Percentiles rank a stretch among this genome's conserved stretches.
phyloP scores from a whole-genome alignment of 805 yeast genomes.

The Candida michaelii region DNA sequence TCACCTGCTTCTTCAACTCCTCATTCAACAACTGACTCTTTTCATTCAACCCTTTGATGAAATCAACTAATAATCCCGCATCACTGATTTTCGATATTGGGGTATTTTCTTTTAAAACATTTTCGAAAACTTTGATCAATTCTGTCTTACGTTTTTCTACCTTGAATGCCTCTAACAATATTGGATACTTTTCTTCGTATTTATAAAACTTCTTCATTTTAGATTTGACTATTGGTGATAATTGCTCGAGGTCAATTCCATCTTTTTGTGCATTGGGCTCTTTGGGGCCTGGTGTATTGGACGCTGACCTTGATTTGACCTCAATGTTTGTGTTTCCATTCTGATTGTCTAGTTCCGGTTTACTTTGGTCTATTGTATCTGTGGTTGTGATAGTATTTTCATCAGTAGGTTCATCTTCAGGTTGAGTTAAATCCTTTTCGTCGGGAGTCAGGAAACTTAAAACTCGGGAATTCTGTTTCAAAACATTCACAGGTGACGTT shows the following conservation, averaged over 20 bases:
- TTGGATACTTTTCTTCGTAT: slow-evolving; percentile 89
- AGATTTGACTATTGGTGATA: slow-evolving; percentile 58
- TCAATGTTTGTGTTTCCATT: too few species aligned
- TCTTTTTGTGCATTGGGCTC: not conserved
- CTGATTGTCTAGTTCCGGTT: not conserved
- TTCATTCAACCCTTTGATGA: slow-evolving; percentile 59
- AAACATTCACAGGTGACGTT: slow-evolving; percentile 24
- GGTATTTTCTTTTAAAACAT: slow-evolving; percentile 70
- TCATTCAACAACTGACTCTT: slow-evolving; percentile 60
- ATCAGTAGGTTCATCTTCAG: slow-evolving; percentile 37
- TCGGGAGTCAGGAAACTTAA: slow-evolving; percentile 49
- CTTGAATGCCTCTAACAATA: slow-evolving; percentile 80
- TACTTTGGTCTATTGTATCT: slow-evolving; percentile 10
- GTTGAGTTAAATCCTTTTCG: slow-evolving; percentile 45
- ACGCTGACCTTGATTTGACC: not conserved
- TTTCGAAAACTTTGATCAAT: slow-evolving; percentile 63
- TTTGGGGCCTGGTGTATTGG: not conserved
- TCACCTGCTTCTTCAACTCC: slow-evolving; percentile 57
- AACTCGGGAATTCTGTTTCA: slow-evolving; percentile 34
- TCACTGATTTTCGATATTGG: slow-evolving; percentile 78
- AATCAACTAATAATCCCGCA: slow-evolving; percentile 66
- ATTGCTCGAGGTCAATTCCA: slow-evolving; percentile 37
- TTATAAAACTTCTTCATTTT: slow-evolving; percentile 75
- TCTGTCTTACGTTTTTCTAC: slow-evolving; percentile 68
- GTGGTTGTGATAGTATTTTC: too few species aligned